A percentile compares a stretch with the other conserved stretches of the same genome.
phyloP scores from a whole-genome alignment of 495 filamentous ascomycete genomes.

The Xylaria grammica region DNA sequence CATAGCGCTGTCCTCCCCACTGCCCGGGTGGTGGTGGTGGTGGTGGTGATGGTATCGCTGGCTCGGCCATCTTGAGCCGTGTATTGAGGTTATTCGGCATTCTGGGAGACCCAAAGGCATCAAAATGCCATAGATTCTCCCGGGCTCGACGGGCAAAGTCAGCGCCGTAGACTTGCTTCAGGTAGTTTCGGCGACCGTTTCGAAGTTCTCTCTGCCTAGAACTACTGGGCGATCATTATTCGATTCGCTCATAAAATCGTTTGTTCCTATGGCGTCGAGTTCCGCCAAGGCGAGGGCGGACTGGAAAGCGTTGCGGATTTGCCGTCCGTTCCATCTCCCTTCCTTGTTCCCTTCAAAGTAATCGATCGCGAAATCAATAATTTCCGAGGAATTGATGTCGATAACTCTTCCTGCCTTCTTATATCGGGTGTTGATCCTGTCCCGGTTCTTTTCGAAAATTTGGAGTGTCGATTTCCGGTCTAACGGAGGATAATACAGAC shows the following conservation, averaged over 20 bases:
- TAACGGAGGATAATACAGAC: slow-evolving; percentile 52
- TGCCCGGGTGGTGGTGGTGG: not conserved
- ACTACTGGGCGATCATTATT: not conserved
- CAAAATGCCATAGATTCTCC: slow-evolving; percentile 12
- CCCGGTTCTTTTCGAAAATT: slow-evolving; percentile 44
- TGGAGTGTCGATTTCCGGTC: slow-evolving; percentile 35
- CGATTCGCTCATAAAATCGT: not conserved
- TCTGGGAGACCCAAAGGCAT: slow-evolving; percentile 8
- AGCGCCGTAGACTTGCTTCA: slow-evolving; percentile 11
- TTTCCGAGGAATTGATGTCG: slow-evolving; percentile 23
- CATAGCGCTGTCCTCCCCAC: not conserved
- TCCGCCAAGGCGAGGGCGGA: slow-evolving; percentile 38
- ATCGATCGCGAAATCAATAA: slow-evolving; percentile 19
- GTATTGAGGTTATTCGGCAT: slow-evolving; percentile 11
- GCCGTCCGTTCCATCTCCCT: slow-evolving; percentile 33
- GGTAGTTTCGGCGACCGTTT: slow-evolving; percentile 7
- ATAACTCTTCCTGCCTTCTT: slow-evolving; percentile 15
- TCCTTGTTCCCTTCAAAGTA: slow-evolving; percentile 17
- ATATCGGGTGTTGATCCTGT: slow-evolving; percentile 27
- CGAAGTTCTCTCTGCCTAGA: slow-evolving; percentile 4
- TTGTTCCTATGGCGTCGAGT: slow-evolving; percentile 9
- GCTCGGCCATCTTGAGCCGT: slow-evolving; percentile 5
- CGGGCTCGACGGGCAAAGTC: slow-evolving; percentile 14
- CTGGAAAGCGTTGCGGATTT: slow-evolving; percentile 42
- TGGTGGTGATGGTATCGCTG: not conserved